Evolutionary conservation across 2,329 filamentous ascomycete genomes (phyloP), one percentile per base, ranked within the genome.

Genomic region (Microcyclosporella mali): DNA sequence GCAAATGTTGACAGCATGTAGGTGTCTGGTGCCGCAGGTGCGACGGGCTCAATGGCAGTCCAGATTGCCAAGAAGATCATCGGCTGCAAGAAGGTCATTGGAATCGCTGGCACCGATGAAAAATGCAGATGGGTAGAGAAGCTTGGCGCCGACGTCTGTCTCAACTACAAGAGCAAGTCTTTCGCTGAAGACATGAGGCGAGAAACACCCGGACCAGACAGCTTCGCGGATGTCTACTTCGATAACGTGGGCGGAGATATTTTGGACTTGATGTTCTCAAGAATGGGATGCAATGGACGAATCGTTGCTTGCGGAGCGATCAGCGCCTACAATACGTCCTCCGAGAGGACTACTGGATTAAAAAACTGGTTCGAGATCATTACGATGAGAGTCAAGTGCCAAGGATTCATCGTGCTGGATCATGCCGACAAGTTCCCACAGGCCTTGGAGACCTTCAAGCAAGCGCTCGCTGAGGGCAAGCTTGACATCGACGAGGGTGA

Each of bases 221-320:
- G 47, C 16, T 72, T 67, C 51, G 73, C 74, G 1, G 71, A 77
- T 82, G 79, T 87, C 11, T 87, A 79, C 65, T 87, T 79, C 61
- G 83, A 87, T 64, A 86, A 86, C 66, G 80, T 84, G 15, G 83
- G 82, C 9, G 83, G 83, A 4, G 79, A 84, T 49, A 82, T 86
- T 41, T 70, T 87, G 21, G 80, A 87, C 57, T 63, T 78, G 49
- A 81, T 79, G 33, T 70, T 88, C 30, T 67, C 64, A 3, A 72
- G 80, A n/a, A 82, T 84, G 45, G 81, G 79, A 43, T 66, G 66
- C 39, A 69, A 75, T 58, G 68, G 82, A 11, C 73, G 83, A 27
- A 84, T 88, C 14, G 54, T 82, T 52, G 83, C 84, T 65, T 87
- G 84, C 64, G 84, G 84, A 37, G 72, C 56, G 6, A 86, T 88